These are phyloP conservation scores for Lentinula raphanica DNA, from an alignment of 768 basidiomycete species.

Conservation along the genomic window DNA sequence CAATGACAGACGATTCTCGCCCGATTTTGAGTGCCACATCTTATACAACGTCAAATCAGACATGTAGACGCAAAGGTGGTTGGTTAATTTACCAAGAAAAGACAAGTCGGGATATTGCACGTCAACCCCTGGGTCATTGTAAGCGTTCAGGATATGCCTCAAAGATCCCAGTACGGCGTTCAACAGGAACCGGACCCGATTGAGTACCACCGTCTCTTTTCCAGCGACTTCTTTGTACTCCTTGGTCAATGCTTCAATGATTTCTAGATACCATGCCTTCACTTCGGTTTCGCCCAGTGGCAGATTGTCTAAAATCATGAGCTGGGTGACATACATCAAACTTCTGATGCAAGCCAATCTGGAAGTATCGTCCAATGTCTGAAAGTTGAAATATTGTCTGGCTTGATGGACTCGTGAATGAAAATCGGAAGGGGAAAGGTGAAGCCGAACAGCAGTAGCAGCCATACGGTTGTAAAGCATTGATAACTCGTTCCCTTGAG, in stretches of 20 bases:
- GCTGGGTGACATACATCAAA: constrained; percentile 61
- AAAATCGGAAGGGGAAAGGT: constrained; percentile 50
- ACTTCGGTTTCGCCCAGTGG: constrained; percentile 39
- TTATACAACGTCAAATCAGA: constrained; percentile 20
- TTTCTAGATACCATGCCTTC: constrained; percentile 60
- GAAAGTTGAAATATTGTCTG: constrained; percentile 62
- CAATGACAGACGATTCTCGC: constrained; percentile 32
- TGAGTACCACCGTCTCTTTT: constrained; percentile 11
- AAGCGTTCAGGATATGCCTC: constrained; percentile 43
- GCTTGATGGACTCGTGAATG: constrained; percentile 58
- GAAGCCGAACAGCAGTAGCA: constrained; percentile 63
- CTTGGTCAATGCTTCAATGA: constrained; percentile 45
- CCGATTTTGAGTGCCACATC: constrained; percentile 56
- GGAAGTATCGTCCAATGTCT: constrained; percentile 55
- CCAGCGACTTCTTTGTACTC: constrained; percentile 39
- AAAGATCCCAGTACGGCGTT: constrained; percentile 53
- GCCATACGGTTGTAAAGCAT: constrained; percentile 81
- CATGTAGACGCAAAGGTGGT: constrained; percentile 28
- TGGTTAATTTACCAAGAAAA: constrained; percentile 40
- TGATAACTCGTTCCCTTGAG: constrained; percentile 53
- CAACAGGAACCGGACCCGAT: constrained; percentile 27
- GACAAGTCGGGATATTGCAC: constrained; percentile 57
- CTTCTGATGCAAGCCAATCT: constrained; percentile 73
- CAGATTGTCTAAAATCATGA: constrained; percentile 50
- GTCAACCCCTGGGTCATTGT: constrained; percentile 14